Base-by-base conservation (phyloP, 2,329 filamentous ascomycete genomes). In the Daldinia sp. region DNA sequence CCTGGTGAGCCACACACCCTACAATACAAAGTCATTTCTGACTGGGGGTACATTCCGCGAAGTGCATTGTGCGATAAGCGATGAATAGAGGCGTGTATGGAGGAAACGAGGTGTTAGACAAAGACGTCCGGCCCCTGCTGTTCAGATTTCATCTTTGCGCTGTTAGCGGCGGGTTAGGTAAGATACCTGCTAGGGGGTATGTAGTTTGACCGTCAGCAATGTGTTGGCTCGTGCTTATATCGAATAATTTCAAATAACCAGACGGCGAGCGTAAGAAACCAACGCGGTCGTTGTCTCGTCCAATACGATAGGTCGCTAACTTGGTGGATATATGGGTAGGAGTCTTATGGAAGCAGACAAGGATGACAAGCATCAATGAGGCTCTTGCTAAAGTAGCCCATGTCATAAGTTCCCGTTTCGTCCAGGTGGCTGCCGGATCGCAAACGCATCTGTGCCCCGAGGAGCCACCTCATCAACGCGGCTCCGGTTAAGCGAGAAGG, bases 401-500 rank as follows among this genome's bases (percentile, higher is more conserved):
- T 53, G 79, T 81, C 68, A 82, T 77, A 82, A 72, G 67, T 75
- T 83, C 42, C 79, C 77, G 65, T 77, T 79, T 73, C 75, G 78
- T 15, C 75, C 70, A 9, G 88, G 88, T 18, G 88, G 88, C 80
- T 87, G 82, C 51, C 88, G 82, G 65, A 90, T 89, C 0, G 84
- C 85, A 72, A 84, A 75, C 5, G 75, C 75, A n/a, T 63, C 64
- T 71, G 54, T 33, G 20, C 74, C 69, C 73, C 69, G 75, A 48
- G 78, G 75, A 37, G 76, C 73, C 28, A 83, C 80, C 76, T 97
- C 91, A 78, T 98, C 96, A 41, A 98, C 91, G 73, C 90, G 90
- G 60, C 92, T 90, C 79, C 90, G 92, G 60, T 93, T 91, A 68
- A 98, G 84, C 68, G 92, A 95, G 78, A 99, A 96, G 0, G 92